phyloP scores from a whole-genome alignment of 345 rosid species.

The Salix exigua region DNA sequence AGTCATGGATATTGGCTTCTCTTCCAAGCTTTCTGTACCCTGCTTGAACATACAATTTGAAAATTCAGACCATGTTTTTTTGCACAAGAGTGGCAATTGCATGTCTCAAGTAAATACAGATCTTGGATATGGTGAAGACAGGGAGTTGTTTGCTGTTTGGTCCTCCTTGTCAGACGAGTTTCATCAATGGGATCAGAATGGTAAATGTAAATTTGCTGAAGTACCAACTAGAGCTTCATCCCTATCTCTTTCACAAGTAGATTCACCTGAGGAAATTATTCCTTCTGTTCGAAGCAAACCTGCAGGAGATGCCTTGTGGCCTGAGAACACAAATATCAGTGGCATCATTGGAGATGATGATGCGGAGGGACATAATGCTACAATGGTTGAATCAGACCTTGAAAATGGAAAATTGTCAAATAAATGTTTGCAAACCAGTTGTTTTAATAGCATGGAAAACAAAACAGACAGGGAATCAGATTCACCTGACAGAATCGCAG shows the following conservation, averaged over 20 bases:
- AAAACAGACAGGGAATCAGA: background rate
- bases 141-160: background rate
- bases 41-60: background rate
- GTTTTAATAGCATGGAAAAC: background rate
- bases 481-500: background rate
- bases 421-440: background rate
- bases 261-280: conserved; percentile 3
- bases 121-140: conserved; percentile 1
- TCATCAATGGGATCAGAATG: conserved; percentile 29
- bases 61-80: background rate
- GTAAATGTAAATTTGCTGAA: conserved; percentile 8
- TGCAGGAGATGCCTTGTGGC: conserved; percentile 2
- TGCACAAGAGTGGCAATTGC: conserved; percentile 1
- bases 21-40: conserved; percentile 1
- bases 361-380: background rate
- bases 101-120: conserved; percentile 5
- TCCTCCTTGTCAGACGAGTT: background rate
- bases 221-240: background rate
- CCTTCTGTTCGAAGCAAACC: background rate
- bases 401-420: background rate
- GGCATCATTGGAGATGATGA: background rate
- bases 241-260: conserved; percentile 5
- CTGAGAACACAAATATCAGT: background rate
- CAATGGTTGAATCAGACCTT: background rate
- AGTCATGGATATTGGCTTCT: conserved; percentile 4